A percentile compares a stretch with the other conserved stretches of the same genome.
phyloP scores from a whole-genome alignment of 2,329 filamentous ascomycete genomes.

The Chalaropsis ovoidea region DNA sequence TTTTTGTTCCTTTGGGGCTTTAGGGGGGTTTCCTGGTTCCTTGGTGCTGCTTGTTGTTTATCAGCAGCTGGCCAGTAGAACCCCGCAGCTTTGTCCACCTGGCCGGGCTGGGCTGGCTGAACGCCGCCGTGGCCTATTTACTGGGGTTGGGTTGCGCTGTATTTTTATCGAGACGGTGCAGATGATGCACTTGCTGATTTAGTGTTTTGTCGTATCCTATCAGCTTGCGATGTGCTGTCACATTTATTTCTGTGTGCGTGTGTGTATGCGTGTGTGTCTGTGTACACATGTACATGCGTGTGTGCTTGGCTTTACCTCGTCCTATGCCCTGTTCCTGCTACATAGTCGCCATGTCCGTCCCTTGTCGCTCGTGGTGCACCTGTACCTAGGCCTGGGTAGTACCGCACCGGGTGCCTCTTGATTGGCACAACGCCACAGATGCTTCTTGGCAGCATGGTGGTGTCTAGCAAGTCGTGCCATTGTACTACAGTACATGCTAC shows the following conservation, averaged over 20 bases:
- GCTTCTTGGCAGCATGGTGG: conserved; percentile 2
- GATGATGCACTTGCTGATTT: neutral
- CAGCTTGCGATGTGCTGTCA: neutral
- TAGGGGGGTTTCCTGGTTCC: neutral
- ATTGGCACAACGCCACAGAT: conserved; percentile 5
- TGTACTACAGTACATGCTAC: neutral
- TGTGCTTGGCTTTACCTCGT: neutral
- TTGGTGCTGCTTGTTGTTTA: neutral
- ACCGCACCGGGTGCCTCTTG: neutral
- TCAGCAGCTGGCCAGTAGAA: neutral
- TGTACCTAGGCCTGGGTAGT: neutral
- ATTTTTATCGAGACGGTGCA: neutral
- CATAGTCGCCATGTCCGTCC: neutral
- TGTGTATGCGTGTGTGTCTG: neutral
- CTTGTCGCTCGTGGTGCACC: no score
- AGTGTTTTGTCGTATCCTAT: neutral
- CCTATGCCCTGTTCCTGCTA: neutral
- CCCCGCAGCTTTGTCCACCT: neutral
- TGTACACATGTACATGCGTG: neutral
- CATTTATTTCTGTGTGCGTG: neutral
- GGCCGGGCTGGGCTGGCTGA: no score
- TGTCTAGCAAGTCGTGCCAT: conserved; percentile 1
- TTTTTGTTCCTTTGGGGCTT: neutral
- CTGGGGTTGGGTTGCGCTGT: neutral
- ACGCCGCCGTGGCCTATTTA: no score